Evolutionary conservation across 345 rosid genomes (phyloP).

Genomic region (Eucalyptus pauciflora): DNA sequence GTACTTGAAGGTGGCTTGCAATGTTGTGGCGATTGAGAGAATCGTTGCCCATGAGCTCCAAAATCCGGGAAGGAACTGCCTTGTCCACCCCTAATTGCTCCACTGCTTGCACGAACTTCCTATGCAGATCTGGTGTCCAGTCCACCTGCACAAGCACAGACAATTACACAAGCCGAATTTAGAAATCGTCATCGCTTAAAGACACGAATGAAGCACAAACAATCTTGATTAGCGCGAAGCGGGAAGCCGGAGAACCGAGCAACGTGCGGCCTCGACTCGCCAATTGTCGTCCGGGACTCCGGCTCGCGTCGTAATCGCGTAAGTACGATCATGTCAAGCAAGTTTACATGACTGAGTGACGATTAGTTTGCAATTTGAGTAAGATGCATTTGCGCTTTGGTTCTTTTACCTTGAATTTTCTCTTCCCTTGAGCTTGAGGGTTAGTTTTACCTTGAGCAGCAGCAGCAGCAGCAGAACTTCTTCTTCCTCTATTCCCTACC

Average conservation of each 20-base stretch:
- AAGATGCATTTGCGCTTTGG: background rate
- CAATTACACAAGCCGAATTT: background rate
- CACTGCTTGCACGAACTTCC: slow-evolving; percentile 91
- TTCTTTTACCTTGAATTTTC: slow-evolving; percentile 42
- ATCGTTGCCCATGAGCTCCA: slow-evolving; percentile 83
- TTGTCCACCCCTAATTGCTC: slow-evolving; percentile 91
- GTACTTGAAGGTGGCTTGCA: slow-evolving; percentile 96
- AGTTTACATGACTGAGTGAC: background rate
- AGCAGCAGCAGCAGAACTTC: background rate
- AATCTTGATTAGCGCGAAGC: background rate
- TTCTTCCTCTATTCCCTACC: background rate
- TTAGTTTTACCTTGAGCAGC: background rate
- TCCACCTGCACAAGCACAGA: slow-evolving; percentile 51
- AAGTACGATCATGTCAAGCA: background rate
- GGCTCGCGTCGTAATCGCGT: background rate
- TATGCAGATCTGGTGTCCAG: slow-evolving; percentile 94
- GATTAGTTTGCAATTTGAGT: background rate
- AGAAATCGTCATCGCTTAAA: background rate
- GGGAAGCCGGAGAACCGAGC: background rate
- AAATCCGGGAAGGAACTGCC: slow-evolving; percentile 93
- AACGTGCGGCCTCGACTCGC: background rate
- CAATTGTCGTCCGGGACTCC: background rate
- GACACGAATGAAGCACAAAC: background rate
- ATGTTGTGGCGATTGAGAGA: slow-evolving; percentile 95
- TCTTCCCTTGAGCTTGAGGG: background rate